Percentiles rank a stretch among this genome's conserved stretches.
These are phyloP conservation scores for Scheffersomyces lignicola DNA, from an alignment of 1,139 yeast species.

Conservation along the genomic window DNA sequence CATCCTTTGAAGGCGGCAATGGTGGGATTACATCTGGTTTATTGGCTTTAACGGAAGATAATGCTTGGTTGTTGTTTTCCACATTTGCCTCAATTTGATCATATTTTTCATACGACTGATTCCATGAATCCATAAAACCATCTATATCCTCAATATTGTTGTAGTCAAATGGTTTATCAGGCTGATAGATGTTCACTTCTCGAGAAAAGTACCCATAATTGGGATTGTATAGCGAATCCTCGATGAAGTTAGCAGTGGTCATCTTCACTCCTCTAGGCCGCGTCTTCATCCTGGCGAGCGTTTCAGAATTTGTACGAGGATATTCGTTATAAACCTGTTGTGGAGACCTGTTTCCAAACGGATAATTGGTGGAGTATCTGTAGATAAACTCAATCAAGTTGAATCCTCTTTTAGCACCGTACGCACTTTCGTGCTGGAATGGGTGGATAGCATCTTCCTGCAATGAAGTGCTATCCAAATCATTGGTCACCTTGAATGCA, in stretches of 20 bases:
- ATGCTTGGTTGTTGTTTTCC: constrained; percentile 16
- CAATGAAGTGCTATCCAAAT: constrained; percentile 12
- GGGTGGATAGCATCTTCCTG: constrained; percentile 21
- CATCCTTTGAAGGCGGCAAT: constrained; percentile 4
- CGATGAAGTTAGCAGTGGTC: constrained; percentile 77
- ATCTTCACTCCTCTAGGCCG: constrained; percentile 69
- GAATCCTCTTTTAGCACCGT: constrained; percentile 12
- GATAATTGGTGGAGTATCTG: constrained; percentile 45
- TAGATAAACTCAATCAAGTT: constrained; percentile 41
- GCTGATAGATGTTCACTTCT: constrained; percentile 76
- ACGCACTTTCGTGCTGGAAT: constrained; percentile 20
- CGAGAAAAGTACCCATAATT: constrained; percentile 78
- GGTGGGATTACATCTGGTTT: constrained; percentile 17
- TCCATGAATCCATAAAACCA: constrained; percentile 71
- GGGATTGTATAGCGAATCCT: constrained; percentile 81
- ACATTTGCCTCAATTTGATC: constrained; percentile 28
- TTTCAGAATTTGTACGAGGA: constrained; percentile 44
- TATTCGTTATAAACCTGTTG: constrained; percentile 41
- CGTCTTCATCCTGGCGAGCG: constrained; percentile 41
- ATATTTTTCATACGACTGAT: constrained; percentile 60
- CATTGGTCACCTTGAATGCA: constrained; percentile 42
- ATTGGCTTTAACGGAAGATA: constrained; percentile 14
- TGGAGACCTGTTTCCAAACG: constrained; percentile 39
- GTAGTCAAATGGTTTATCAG: constrained; percentile 61
- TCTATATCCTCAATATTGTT: constrained; percentile 61